Conservation (phyloP, 192 early-diverging fungal genomes). For the Pilobolus umbonatus region DNA sequence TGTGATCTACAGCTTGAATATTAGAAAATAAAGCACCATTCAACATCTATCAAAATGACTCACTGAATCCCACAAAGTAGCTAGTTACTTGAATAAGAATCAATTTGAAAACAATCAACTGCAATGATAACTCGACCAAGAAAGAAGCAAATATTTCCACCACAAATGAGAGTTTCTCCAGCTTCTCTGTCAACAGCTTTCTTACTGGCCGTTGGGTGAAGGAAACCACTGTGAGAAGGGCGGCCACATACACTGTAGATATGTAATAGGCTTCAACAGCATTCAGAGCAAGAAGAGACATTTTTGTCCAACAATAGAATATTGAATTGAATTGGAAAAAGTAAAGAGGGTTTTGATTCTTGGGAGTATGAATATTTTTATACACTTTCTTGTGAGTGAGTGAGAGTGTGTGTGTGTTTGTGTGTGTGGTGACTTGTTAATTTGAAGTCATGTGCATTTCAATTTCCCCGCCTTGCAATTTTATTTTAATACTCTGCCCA, state of each 20-base stretch:
- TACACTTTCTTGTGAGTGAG: too few relatives aligned
- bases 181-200: background rate
- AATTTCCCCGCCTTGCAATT: too few relatives aligned
- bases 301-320: too few relatives aligned
- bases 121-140: background rate
- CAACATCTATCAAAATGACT: background rate
- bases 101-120: background rate
- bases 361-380: too few relatives aligned
- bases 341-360: too few relatives aligned
- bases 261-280: background rate
- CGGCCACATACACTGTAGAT: background rate
- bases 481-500: too few relatives aligned
- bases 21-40: background rate
- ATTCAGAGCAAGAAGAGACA: too few relatives aligned
- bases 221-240: background rate
- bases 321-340: too few relatives aligned
- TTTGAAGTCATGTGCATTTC: background rate
- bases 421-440: background rate
- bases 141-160: background rate
- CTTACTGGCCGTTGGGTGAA: background rate
- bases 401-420: too few relatives aligned
- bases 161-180: background rate
- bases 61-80: conserved; percentile 8
- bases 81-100: conserved; percentile 1
- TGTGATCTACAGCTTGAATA: background rate